Conservation (phyloP, 2,329 filamentous ascomycete genomes). For the Colletotrichum tofieldiae region DNA sequence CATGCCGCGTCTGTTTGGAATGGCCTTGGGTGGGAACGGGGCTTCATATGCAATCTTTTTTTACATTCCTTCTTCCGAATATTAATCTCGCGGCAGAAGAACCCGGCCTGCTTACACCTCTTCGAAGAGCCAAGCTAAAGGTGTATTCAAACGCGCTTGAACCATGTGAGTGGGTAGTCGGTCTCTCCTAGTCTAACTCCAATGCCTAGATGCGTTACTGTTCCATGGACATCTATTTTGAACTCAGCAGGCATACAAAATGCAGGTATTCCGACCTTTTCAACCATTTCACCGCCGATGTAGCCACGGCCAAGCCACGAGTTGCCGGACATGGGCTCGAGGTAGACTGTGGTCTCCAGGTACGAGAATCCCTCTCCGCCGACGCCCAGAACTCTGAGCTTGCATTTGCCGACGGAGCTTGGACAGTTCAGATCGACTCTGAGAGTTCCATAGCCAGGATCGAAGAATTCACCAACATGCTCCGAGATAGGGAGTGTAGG, state of each 20-base stretch:
- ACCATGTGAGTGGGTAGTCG: conserved; percentile 24
- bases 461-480: conserved; percentile 58
- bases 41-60: neutral
- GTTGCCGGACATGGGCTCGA: conserved; percentile 44
- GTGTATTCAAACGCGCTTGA: conserved; percentile 2
- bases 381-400: conserved; percentile 32
- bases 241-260: conserved; percentile 25
- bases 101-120: neutral
- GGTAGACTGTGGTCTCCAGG: conserved; percentile 15
- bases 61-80: neutral
- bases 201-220: conserved; percentile 17
- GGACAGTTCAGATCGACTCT: conserved; percentile 42
- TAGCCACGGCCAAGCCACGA: conserved; percentile 43
- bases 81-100: neutral
- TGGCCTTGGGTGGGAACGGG: neutral
- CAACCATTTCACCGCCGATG: neutral
- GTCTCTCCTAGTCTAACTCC: conserved; percentile 18
- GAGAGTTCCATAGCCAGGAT: conserved; percentile 48
- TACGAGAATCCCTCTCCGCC: conserved; percentile 6
- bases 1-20: neutral
- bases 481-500: conserved; percentile 58
- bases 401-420: conserved; percentile 32
- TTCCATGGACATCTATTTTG: neutral
- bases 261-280: neutral
- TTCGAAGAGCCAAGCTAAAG: neutral